phyloP scores from a whole-genome alignment of 1,139 yeast species.

The Pichia cactophila region DNA sequence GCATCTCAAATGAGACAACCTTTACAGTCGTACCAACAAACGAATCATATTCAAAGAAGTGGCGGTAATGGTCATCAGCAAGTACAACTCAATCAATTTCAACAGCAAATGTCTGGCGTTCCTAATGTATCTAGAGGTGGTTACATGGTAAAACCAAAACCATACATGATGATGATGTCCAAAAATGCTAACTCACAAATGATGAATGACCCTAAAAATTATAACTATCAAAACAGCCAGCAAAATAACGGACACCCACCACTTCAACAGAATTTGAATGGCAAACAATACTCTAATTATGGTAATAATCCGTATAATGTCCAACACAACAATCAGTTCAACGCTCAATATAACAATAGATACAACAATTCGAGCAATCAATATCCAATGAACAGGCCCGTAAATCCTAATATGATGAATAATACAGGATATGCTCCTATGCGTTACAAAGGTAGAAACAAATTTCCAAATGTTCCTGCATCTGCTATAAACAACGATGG shows the following conservation, averaged over 20 bases:
- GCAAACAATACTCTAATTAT: neutral
- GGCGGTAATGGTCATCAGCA: constrained; percentile 8
- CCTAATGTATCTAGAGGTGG: constrained; percentile 4
- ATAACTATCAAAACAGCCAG: neutral
- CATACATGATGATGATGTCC: constrained; percentile 12
- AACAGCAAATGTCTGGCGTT: constrained; percentile 7
- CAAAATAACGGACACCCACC: neutral
- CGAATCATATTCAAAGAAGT: neutral
- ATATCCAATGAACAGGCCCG: neutral
- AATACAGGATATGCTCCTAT: constrained; percentile 7
- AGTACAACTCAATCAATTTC: constrained; percentile 9
- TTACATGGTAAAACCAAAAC: constrained; percentile 14
- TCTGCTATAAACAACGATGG: constrained; percentile 16
- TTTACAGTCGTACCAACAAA: neutral
- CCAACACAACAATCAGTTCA: neutral
- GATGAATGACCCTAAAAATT: neutral
- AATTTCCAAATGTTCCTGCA: constrained; percentile 8
- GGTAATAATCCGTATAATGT: neutral
- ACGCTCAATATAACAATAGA: neutral
- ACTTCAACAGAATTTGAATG: neutral
- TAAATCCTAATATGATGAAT: neutral
- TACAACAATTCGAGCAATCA: neutral
- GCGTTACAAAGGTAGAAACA: constrained; percentile 6
- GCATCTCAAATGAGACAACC: constrained; percentile 1
- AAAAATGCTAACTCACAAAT: neutral